Evolutionary conservation across 257 asterid genomes (phyloP).

Genomic region (Plectranthus barbatus): DNA sequence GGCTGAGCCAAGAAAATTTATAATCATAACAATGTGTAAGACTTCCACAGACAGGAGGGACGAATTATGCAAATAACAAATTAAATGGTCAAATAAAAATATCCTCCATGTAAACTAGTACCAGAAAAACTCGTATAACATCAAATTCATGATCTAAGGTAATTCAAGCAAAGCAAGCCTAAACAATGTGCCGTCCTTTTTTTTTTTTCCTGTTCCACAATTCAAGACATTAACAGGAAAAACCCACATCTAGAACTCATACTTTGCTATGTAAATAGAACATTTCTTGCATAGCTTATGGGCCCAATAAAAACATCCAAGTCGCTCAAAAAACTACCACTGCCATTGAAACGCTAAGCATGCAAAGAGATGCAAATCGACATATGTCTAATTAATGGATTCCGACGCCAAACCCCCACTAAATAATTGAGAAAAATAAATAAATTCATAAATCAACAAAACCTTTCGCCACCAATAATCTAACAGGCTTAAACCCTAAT

Average conservation of each 20-base stretch:
- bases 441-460: background rate
- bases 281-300: background rate
- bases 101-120: background rate
- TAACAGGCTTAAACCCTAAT: slow-evolving; percentile 12
- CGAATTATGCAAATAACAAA: background rate
- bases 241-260: background rate
- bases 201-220: too few species aligned
- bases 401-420: background rate
- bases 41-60: background rate
- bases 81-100: background rate
- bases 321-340: background rate
- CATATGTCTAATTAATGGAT: background rate
- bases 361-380: background rate
- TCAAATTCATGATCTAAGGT: background rate
- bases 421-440: background rate
- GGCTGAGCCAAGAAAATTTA: background rate
- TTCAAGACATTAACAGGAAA: background rate
- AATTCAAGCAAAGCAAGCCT: background rate
- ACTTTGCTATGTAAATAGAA: background rate
- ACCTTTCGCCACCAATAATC: background rate
- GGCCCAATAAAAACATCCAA: background rate
- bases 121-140: background rate
- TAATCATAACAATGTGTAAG: background rate
- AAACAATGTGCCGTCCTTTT: too few species aligned
- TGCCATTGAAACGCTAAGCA: background rate